Evolutionary conservation across 2,329 filamentous ascomycete species (phyloP).

Genomic region (Pestalotiopsis sp.): DNA sequence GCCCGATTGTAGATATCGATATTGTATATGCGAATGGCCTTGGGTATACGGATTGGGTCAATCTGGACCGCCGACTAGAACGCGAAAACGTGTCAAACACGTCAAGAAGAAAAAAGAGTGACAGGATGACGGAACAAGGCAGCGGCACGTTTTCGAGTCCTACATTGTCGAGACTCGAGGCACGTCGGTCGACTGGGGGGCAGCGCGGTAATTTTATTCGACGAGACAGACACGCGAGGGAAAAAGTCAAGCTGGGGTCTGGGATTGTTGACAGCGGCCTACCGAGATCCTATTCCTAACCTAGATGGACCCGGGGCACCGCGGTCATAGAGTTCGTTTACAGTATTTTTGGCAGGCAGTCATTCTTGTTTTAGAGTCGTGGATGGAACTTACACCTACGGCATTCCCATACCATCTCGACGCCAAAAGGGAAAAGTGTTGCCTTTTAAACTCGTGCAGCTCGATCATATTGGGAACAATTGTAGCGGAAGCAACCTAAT

Average conservation of each 20-base stretch:
- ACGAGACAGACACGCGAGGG: slow-evolving; percentile 1
- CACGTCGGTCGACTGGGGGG: neutral
- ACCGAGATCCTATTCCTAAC: neutral
- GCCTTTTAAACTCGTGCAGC: neutral
- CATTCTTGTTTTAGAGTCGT: neutral
- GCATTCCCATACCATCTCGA: too few species aligned
- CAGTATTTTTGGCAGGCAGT: neutral
- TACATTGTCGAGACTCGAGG: too few species aligned
- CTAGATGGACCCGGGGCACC: neutral
- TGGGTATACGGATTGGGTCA: neutral
- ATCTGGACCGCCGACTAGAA: neutral
- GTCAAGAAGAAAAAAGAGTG: neutral
- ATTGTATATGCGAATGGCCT: neutral
- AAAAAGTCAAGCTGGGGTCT: neutral
- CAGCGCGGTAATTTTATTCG: slow-evolving; percentile 5
- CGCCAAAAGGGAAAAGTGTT: too few species aligned
- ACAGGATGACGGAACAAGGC: neutral
- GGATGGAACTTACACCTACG: neutral
- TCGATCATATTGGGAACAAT: neutral
- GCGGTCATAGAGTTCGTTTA: neutral
- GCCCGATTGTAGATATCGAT: neutral
- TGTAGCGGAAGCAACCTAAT: neutral
- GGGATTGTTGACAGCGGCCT: slow-evolving; percentile 2
- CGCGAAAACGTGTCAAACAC: neutral
- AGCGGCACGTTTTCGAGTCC: too few species aligned